Percentiles rank a stretch among this genome's conserved stretches.
These are phyloP conservation scores for Helenozyma rhizophorensis DNA, from an alignment of 805 yeast genomes.

Conservation along the genomic window DNA sequence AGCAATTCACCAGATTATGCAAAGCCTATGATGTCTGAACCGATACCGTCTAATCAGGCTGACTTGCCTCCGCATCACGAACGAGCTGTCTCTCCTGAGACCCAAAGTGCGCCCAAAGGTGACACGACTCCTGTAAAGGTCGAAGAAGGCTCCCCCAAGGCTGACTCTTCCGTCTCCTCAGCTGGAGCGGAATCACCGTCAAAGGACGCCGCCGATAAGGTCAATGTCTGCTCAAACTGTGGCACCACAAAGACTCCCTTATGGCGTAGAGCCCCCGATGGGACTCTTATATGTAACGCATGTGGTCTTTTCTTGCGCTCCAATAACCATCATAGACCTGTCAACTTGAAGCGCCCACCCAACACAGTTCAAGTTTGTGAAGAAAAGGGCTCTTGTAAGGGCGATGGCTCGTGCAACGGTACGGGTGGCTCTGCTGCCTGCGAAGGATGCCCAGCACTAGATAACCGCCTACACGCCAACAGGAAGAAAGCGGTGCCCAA, in stretches of 20 bases:
- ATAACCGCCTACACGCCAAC: constrained; percentile 47
- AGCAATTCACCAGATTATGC: too few species aligned
- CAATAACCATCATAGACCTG: constrained; percentile 62
- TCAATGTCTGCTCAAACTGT: constrained; percentile 44
- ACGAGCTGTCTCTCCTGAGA: too few species aligned
- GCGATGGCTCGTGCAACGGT: constrained; percentile 80
- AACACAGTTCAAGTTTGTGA: constrained; percentile 40
- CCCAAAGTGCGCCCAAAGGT: too few species aligned
- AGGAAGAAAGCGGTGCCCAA: constrained; percentile 1
- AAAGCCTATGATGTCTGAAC: too few species aligned
- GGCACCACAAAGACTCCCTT: constrained; percentile 54
- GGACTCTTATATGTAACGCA: constrained; percentile 54
- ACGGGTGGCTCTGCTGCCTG: constrained; percentile 82
- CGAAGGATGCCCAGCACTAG: constrained; percentile 77
- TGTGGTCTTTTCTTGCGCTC: constrained; percentile 58
- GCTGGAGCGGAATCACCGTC: too few species aligned
- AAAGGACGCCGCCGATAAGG: not conserved
- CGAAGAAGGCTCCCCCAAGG: too few species aligned
- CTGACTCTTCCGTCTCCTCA: too few species aligned
- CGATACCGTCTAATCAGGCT: too few species aligned
- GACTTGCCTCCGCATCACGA: too few species aligned
- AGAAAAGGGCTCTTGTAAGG: constrained; percentile 61
- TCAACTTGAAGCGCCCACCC: constrained; percentile 57
- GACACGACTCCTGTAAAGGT: too few species aligned
- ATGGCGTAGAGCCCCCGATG: constrained; percentile 57